Evolutionary conservation across 148 eudicot genomes (phyloP).

Genomic region (Rhododendron ovatum): DNA sequence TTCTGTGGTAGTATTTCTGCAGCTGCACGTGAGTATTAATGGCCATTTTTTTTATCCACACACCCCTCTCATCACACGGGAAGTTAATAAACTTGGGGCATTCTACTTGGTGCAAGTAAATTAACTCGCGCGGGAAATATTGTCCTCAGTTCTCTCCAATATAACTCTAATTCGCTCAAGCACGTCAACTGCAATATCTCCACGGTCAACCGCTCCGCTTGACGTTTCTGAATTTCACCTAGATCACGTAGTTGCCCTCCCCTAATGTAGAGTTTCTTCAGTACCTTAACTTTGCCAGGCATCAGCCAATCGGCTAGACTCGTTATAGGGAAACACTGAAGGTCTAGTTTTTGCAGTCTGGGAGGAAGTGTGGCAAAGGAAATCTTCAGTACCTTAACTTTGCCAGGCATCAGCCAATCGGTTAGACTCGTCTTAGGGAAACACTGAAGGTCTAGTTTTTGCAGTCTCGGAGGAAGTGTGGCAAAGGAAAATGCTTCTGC

Average conservation of each 20-base stretch:
- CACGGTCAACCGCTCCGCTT: conserved; percentile 17
- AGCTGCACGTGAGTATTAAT: no score
- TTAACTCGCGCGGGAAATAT: not conserved
- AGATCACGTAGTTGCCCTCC: conserved; percentile 32
- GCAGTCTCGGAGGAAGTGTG: conserved; percentile 12
- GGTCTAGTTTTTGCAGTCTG: no score
- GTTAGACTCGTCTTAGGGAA: conserved; percentile 15
- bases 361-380: no score
- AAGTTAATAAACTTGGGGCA: conserved; percentile 19
- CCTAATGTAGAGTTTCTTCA: conserved; percentile 41
- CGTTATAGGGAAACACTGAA: no score
- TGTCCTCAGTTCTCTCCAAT: not conserved
- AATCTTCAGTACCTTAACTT: no score
- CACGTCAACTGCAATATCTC: conserved; percentile 12
- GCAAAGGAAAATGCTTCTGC: no score
- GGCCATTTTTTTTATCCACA: no score
- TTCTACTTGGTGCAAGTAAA: conserved; percentile 19
- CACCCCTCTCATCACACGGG: no score
- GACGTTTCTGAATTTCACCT: not conserved
- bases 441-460: conserved; percentile 38
- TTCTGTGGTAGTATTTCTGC: no score
- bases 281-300: not conserved
- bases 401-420: no score
- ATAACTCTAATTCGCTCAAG: not conserved
- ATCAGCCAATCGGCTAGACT: conserved; percentile 8